Evolutionary conservation across 257 asterid genomes (phyloP).

Genomic region (Nicotiana tabacum): DNA sequence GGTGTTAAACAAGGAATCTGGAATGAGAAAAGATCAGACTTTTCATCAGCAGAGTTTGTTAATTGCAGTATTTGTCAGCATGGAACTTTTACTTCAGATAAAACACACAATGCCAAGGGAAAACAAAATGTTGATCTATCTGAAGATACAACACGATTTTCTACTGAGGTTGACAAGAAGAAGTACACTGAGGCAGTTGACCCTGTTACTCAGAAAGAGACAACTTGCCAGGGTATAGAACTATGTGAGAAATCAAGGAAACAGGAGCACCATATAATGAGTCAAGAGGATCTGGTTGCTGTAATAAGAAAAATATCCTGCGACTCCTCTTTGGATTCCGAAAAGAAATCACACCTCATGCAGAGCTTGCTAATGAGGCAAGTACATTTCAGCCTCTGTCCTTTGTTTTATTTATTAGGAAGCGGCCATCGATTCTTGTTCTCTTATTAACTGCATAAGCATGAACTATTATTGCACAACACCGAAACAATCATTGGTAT

Average conservation of each 20-base stretch:
- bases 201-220: conserved; percentile 23
- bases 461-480: neutral
- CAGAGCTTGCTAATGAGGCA: conserved; percentile 82
- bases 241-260: conserved; percentile 22
- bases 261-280: conserved; percentile 43
- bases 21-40: conserved; percentile 16
- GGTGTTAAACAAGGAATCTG: conserved; percentile 22
- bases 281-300: conserved; percentile 69
- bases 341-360: conserved; percentile 48
- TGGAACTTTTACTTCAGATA: conserved; percentile 29
- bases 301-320: conserved; percentile 69
- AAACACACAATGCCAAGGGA: conserved; percentile 19
- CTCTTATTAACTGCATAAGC: neutral
- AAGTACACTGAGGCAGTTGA: conserved; percentile 28
- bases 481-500: conserved; percentile 3
- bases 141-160: conserved; percentile 24
- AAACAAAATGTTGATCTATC: conserved; percentile 21
- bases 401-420: neutral
- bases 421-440: neutral
- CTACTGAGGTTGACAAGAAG: conserved; percentile 34
- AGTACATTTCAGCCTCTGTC: conserved; percentile 11
- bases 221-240: conserved; percentile 12
- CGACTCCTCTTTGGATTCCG: conserved; percentile 56
- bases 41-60: conserved; percentile 14
- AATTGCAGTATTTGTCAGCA: conserved; percentile 18